Evolutionary conservation across 805 yeast genomes (phyloP).

Genomic region (Blastobotrys attinorum): DNA sequence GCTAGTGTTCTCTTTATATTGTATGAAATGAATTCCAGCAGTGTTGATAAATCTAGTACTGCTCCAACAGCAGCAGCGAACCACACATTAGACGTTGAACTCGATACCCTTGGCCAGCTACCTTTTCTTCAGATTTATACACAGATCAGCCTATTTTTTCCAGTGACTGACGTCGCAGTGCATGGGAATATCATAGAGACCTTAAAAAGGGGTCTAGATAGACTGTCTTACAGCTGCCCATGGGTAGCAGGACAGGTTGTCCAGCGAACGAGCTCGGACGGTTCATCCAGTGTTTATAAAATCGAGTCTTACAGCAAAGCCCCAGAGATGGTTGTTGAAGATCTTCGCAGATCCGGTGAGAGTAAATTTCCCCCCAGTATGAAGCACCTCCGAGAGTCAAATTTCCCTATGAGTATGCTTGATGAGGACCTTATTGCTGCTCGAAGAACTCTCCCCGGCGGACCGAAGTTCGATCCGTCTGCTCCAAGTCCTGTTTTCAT

Average conservation of each 20-base stretch:
- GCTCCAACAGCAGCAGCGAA: too few relatives aligned
- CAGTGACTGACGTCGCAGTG: not conserved
- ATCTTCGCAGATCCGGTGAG: conserved; percentile 1
- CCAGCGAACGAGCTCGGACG: conserved; percentile 3
- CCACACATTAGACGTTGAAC: too few relatives aligned
- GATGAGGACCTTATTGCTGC: conserved; percentile 8
- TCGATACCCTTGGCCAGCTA: not conserved
- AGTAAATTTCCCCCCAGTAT: conserved; percentile 1
- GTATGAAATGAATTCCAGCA: too few relatives aligned
- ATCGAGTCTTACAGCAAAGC: conserved; percentile 2
- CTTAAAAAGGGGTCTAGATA: conserved; percentile 4
- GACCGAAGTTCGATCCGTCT: not conserved
- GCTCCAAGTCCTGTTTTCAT: conserved; percentile 3
- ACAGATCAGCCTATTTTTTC: not conserved
- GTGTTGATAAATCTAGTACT: too few relatives aligned
- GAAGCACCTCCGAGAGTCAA: conserved; percentile 1
- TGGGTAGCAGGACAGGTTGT: conserved; percentile 12
- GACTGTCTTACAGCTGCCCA: conserved; percentile 6
- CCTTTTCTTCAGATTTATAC: not conserved
- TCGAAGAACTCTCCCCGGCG: conserved; percentile 4
- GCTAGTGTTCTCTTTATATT: too few relatives aligned
- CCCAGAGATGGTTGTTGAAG: conserved; percentile 8
- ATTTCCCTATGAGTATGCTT: conserved; percentile 8
- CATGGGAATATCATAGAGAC: not conserved
- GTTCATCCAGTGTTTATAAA: conserved; percentile 1